A percentile compares a stretch with the other conserved stretches of the same genome.
These are phyloP conservation scores for Quillaja saponaria DNA, from an alignment of 306 rosid genomes.

Conservation along the genomic window DNA sequence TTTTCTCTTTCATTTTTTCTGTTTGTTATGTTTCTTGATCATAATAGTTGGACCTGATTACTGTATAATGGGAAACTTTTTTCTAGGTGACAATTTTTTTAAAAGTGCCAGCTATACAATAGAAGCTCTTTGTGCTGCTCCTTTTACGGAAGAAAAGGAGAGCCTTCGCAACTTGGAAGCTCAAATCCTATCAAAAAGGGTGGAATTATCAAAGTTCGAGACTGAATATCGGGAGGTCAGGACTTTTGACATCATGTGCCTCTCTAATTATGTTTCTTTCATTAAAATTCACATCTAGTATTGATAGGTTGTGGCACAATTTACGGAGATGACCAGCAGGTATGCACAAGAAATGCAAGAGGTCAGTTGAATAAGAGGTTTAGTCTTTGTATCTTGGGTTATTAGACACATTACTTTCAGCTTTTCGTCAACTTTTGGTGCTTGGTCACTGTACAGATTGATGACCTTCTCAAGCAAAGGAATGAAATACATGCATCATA, in stretches of 20 bases:
- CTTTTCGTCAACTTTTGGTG: constrained; percentile 11
- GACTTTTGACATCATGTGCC: constrained; percentile 18
- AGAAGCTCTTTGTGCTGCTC: constrained; percentile 79
- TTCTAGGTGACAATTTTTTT: constrained; percentile 94
- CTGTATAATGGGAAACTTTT: constrained; percentile 23
- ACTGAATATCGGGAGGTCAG: constrained; percentile 91
- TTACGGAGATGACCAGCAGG: constrained; percentile 89
- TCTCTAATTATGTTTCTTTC: constrained; percentile 10
- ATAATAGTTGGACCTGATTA: constrained; percentile 18
- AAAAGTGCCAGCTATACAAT: constrained; percentile 92
- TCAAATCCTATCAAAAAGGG: constrained; percentile 82
- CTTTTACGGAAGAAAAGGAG: constrained; percentile 74
- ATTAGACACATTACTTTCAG: neutral
- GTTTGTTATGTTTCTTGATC: constrained; percentile 29
- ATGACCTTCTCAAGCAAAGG: constrained; percentile 84
- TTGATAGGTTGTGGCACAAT: constrained; percentile 85
- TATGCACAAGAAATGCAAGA: constrained; percentile 92
- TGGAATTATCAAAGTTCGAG: constrained; percentile 91
- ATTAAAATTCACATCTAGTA: constrained; percentile 23
- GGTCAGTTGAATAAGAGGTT: constrained; percentile 45
- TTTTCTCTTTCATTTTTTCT: constrained; percentile 15
- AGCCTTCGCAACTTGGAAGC: constrained; percentile 71
- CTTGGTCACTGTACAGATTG: constrained; percentile 59
- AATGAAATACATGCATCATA: constrained; percentile 87
- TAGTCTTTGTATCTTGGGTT: no score